Evolutionary conservation across 1,284 basidiomycete genomes (phyloP).

Genomic region (Cutaneotrichosporon spelunceum): DNA sequence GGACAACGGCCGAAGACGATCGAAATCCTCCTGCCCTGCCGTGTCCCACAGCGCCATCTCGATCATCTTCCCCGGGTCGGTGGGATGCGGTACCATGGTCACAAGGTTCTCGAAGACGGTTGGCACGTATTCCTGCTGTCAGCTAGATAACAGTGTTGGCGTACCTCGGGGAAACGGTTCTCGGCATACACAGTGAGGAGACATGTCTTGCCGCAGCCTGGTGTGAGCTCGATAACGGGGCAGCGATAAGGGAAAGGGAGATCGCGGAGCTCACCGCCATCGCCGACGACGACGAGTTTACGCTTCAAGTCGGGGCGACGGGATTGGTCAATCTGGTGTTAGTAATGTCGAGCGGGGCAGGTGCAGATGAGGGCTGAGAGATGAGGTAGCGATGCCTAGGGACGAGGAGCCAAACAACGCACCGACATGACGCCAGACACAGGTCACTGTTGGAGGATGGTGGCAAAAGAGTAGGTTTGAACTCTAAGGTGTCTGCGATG

Average conservation of each 20-base stretch:
- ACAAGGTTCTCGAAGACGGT: constrained; percentile 99
- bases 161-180: constrained; percentile 93
- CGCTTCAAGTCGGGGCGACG: constrained; percentile 72
- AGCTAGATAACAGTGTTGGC: neutral
- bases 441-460: neutral
- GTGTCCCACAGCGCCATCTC: constrained; percentile 98
- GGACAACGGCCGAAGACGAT: constrained; percentile 84
- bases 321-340: constrained; percentile 12
- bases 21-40: constrained; percentile 97
- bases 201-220: constrained; percentile 62
- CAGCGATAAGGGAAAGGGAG: too few relatives aligned
- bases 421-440: neutral
- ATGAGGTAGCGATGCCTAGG: neutral
- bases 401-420: neutral
- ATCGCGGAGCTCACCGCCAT: constrained; percentile 46
- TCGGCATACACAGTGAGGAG: constrained; percentile 69
- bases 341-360: neutral
- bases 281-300: constrained; percentile 79
- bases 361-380: neutral
- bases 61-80: constrained; percentile 77
- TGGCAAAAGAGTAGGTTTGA: neutral
- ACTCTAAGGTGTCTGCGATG: neutral
- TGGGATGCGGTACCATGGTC: constrained; percentile 69
- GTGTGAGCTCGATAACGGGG: constrained; percentile 1
- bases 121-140: constrained; percentile 80